A percentile compares a stretch with the other conserved stretches of the same genome.
Conservation (phyloP, 192 early-diverging fungal genomes). For the Entomortierella parvispora region DNA sequence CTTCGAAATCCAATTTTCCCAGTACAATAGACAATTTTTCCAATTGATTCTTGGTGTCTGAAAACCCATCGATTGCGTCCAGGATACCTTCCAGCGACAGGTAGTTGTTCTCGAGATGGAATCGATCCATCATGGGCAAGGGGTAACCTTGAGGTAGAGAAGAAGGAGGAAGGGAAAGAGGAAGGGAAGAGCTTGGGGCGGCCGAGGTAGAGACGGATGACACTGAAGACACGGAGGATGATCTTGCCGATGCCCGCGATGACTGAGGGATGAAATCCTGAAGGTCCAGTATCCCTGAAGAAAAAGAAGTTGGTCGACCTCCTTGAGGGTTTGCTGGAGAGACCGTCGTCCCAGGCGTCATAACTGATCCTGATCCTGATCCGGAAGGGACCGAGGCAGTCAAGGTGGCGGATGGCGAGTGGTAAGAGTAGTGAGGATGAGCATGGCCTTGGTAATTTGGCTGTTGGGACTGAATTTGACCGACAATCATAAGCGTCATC, state of each 20-base stretch:
- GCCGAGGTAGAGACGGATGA: not conserved
- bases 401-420: constrained; percentile 4
- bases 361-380: not conserved
- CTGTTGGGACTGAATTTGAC: constrained; percentile 15
- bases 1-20: constrained; percentile 42
- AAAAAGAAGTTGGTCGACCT: no score
- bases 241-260: not conserved
- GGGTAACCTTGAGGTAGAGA: constrained; percentile 31
- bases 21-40: constrained; percentile 44
- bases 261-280: no score
- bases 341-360: not conserved
- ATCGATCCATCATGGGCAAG: constrained; percentile 28
- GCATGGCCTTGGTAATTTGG: constrained; percentile 1
- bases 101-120: constrained; percentile 43
- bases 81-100: constrained; percentile 44
- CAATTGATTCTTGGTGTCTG: constrained; percentile 29
- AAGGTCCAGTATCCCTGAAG: no score
- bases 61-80: constrained; percentile 38
- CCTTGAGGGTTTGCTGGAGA: not conserved
- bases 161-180: constrained; percentile 28
- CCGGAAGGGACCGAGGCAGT: not conserved
- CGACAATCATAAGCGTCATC: constrained; percentile 4
- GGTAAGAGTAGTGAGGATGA: not conserved
- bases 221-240: not conserved
- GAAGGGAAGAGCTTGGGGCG: no score